Evolutionary conservation across 495 filamentous ascomycete genomes (phyloP), one percentile per base, ranked within the genome.

Genomic region (Daldinia childiae): DNA sequence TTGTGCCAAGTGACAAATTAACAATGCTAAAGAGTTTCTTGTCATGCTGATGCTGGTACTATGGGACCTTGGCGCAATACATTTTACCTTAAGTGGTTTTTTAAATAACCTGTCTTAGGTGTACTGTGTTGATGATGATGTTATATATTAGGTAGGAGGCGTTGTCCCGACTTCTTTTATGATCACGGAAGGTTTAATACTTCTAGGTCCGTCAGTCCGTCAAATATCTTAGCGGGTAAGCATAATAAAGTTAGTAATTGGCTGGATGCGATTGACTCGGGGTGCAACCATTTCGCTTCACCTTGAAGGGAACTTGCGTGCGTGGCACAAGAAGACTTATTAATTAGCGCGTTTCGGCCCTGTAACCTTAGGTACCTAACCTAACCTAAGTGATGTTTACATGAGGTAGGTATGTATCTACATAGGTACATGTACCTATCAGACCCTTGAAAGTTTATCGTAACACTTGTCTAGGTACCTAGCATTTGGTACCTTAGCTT

Each of bases 1-100:
- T 63, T 30, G 66, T 69, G 66, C 62, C 71, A 69, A 60, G 66
- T 66, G 43, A 54, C 41, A 51, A 51, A 58, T 32, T 58, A 21
- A 15, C 36, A 58, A 65, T 61, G 24, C 24, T 30, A 29, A 29
- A 6, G 15, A 41, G 12, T 19, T 7, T 58, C 34, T 6, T 15
- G 36, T 21, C 27, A 41, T 39, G 36, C 12, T 19, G 21, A 60
- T 43, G 26, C 26, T 45, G 19, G 27, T 58, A 24, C 9, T 34
- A 34, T 34, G 32, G 32, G 32, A 34, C 32, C 32, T 34, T 34
- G 32, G 32, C 32, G 32, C 32, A 34, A 34, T 32, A 32, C 6
- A 32, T 32, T 32, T 29, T 26, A 26, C n/a, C n/a, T n/a, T n/a
- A n/a, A n/a, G n/a, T n/a, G n/a, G n/a, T n/a, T n/a, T 26, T 26